Base-by-base conservation (phyloP, 495 filamentous ascomycete genomes). In the Daldinia vernicosa region DNA sequence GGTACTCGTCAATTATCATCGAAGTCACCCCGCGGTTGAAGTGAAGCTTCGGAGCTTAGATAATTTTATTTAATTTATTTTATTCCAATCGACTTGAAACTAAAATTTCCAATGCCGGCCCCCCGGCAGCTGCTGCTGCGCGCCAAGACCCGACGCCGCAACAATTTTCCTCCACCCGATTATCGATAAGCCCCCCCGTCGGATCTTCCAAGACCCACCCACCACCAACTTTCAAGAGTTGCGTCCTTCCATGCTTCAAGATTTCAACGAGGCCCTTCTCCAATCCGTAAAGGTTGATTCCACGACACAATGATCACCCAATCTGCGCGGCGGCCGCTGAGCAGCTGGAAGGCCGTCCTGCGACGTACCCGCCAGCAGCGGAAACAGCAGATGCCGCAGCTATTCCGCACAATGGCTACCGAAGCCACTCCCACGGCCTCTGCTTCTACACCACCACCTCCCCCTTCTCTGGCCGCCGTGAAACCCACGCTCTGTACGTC, bases 341-440 rank as follows among this genome's bases (percentile, higher is more conserved):
- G 86, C 86, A 88, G 87, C 82, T 87, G 89, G 79, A 89, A 89
- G 80, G 82, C 86, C 24, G 77, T 86, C 66, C 74, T 89, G 11
- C 83, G 85, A 52, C 77, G 80, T 62, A 76, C 77, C 53, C 70
- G 83, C 32, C 65, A 65, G 53, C 80, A 83, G 59, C 80, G 84
- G 57, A 79, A 80, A 17, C 66, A 81, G 19, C 70, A 22, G 30
- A 59, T 51, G n/a, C 52, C 57, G 58, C 69, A 74, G 54, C 70
- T 76, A 50, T 69, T 60, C 61, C 76, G 80, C 33, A 67, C 76
- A 40, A 76, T 82, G 71, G 75, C 78, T 43, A 80, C 81, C 47
- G 74, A 78, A 53, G 73, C 74, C 19, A 65, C 72, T 45, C 63
- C 75, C 17, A 54, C 70, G 3, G 15, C 72, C 33, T 26, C 66